phyloP scores from a whole-genome alignment of 23 red algal genomes.

The Gracilaria gracilis region DNA sequence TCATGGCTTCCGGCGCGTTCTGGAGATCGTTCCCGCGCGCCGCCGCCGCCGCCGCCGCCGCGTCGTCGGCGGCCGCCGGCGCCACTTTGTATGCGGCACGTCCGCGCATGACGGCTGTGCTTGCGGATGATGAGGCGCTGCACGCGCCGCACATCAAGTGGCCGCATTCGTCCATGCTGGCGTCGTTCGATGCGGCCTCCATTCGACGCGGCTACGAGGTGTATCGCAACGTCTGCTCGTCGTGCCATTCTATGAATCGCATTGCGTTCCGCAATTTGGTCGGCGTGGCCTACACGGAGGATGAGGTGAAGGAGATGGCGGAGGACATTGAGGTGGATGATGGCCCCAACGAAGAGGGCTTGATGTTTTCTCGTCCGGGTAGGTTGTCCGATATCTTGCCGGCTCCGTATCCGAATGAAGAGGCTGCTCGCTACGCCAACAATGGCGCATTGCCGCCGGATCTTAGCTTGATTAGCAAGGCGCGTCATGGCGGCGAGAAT shows the following conservation, averaged over 20 bases:
- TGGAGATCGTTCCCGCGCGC: conserved; percentile 44
- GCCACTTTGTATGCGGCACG: conserved; percentile 1
- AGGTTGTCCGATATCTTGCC: conserved; percentile 90
- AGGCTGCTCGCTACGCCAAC: conserved; percentile 99
- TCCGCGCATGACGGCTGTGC: background rate
- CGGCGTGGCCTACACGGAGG: conserved; percentile 94
- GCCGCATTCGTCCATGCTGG: conserved; percentile 84
- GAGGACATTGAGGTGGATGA: conserved; percentile 98
- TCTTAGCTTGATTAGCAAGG: conserved; percentile 96
- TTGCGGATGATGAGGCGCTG: conserved; percentile 91
- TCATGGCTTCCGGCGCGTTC: conserved; percentile 45
- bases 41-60: conserved; percentile 47
- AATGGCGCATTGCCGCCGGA: conserved; percentile 98
- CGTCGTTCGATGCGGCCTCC: conserved; percentile 89
- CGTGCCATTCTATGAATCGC: conserved; percentile 95
- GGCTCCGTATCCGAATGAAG: conserved; percentile 98
- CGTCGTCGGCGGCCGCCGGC: conserved; percentile 20
- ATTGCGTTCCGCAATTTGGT: conserved; percentile 96
- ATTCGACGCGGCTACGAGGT: conserved; percentile 98
- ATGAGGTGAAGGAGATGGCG: conserved; percentile 94
- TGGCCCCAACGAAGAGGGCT: conserved; percentile 97
- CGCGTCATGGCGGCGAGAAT: conserved; percentile 90
- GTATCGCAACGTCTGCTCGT: conserved; percentile 95
- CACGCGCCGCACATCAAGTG: conserved; percentile 86
- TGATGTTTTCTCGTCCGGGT: conserved; percentile 96